Evolutionary conservation across 164 flowering plant genomes (phyloP).

Genomic region (Saururus chinensis): DNA sequence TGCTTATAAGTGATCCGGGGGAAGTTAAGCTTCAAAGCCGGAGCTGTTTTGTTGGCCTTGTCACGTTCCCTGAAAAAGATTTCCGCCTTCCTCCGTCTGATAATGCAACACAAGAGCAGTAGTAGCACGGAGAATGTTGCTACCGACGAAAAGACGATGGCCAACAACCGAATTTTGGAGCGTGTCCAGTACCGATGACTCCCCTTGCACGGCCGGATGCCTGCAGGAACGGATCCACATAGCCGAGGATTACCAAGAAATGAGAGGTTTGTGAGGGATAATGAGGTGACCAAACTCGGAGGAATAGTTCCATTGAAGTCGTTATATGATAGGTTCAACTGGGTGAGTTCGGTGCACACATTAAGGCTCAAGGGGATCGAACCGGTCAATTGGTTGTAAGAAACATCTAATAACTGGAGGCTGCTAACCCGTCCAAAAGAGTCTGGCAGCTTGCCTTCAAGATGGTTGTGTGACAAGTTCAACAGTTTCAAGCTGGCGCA

Average conservation of each 20-base stretch:
- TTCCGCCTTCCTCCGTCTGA: conserved; percentile 12
- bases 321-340: conserved; percentile 45
- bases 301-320: conserved; percentile 38
- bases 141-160: conserved; percentile 17
- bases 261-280: conserved; percentile 17
- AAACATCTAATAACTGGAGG: conserved; percentile 39
- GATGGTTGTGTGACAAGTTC: conserved; percentile 36
- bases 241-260: conserved; percentile 34
- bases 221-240: conserved; percentile 31
- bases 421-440: conserved; percentile 30
- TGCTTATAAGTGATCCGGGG: conserved; percentile 21
- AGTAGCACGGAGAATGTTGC: conserved; percentile 17
- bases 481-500: conserved; percentile 27
- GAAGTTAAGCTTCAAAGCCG: conserved; percentile 18
- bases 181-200: too few relatives aligned
- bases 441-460: conserved; percentile 39
- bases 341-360: conserved; percentile 19
- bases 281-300: conserved; percentile 23
- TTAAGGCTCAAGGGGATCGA: conserved; percentile 30
- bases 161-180: too few relatives aligned
- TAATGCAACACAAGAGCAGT: conserved; percentile 19
- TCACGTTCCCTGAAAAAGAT: conserved; percentile 6
- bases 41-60: conserved; percentile 11
- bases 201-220: conserved; percentile 19
- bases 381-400: conserved; percentile 32